A percentile compares a stretch with the other conserved stretches of the same genome.
Evolutionary conservation across 192 early-diverging fungal genomes (phyloP).

Genomic region (Entomortierella chlamydospora): DNA sequence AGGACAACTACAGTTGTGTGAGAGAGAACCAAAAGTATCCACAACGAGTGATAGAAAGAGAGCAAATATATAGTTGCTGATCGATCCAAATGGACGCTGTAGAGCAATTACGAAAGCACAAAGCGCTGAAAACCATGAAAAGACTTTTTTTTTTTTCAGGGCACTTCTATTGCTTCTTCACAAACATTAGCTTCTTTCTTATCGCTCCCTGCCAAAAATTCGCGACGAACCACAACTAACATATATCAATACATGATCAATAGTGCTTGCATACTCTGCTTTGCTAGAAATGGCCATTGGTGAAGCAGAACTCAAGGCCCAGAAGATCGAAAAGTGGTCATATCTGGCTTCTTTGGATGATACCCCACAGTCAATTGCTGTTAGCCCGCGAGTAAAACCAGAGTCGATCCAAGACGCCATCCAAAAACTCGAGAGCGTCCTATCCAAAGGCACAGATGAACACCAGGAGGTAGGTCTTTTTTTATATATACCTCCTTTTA

Average conservation of each 20-base stretch:
- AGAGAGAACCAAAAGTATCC: too few species aligned
- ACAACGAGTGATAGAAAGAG: too few species aligned
- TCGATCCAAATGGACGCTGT: too few species aligned
- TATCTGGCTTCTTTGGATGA: conserved; percentile 27
- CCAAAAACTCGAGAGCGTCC: conserved; percentile 20
- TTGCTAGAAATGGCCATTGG: conserved; percentile 41
- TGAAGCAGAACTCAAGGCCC: conserved; percentile 26
- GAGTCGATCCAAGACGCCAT: conserved; percentile 37
- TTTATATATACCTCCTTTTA: not conserved
- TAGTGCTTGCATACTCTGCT: conserved; percentile 45
- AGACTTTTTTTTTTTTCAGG: not conserved
- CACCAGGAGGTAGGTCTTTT: conserved; percentile 50
- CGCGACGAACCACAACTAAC: too few species aligned
- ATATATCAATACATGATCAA: not conserved
- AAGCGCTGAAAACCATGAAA: not conserved
- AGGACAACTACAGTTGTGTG: too few species aligned
- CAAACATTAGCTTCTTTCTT: too few species aligned
- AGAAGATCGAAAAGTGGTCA: conserved; percentile 21
- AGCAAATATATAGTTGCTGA: too few species aligned
- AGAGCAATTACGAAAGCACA: too few species aligned
- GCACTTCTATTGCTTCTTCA: too few species aligned
- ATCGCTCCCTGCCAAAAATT: too few species aligned
- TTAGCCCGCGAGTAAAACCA: conserved; percentile 19
- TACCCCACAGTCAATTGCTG: conserved; percentile 40
- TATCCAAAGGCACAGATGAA: conserved; percentile 46